These are phyloP conservation scores for Porcisia hertigi DNA, from an alignment of 208 protist species.

Conservation along the genomic window DNA sequence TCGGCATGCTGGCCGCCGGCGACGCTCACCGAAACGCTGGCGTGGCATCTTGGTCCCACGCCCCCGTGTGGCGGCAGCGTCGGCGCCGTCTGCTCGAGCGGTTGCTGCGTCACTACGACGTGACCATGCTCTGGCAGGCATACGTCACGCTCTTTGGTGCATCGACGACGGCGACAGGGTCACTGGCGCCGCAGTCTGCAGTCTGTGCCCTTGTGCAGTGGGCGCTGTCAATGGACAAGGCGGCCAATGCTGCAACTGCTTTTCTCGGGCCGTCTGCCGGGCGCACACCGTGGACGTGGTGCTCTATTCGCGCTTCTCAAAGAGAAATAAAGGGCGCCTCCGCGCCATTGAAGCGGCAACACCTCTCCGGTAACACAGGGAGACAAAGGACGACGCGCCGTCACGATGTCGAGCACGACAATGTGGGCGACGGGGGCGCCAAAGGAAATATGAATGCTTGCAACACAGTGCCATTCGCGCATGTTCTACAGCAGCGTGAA, in stretches of 20 bases:
- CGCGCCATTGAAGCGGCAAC: not conserved
- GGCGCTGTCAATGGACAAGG: conserved; percentile 12
- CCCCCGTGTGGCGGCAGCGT: conserved; percentile 23
- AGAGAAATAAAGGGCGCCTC: not conserved
- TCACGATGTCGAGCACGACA: not conserved
- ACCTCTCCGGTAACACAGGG: not conserved
- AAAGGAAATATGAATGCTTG: not conserved
- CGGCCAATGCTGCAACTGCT: conserved; percentile 5
- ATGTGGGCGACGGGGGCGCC: not conserved
- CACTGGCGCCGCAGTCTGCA: conserved; percentile 23
- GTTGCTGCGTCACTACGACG: conserved; percentile 29
- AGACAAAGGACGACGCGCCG: not conserved
- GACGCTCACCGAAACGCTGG: not conserved
- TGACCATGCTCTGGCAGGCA: conserved; percentile 30
- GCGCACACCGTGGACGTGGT: conserved; percentile 22
- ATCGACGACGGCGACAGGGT: conserved; percentile 5
- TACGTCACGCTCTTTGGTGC: conserved; percentile 30
- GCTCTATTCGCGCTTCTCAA: not conserved
- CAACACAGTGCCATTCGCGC: conserved; percentile 21
- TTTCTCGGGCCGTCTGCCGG: conserved; percentile 3
- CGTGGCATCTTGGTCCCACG: not conserved
- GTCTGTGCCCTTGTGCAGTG: conserved; percentile 18
- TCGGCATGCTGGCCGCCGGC: not conserved
- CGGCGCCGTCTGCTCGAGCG: conserved; percentile 25
- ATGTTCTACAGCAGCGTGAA: conserved; percentile 30